A percentile compares a stretch with the other conserved stretches of the same genome.
These are phyloP conservation scores for Mycena citricolor DNA, from an alignment of 1,284 basidiomycete species.

Conservation along the genomic window DNA sequence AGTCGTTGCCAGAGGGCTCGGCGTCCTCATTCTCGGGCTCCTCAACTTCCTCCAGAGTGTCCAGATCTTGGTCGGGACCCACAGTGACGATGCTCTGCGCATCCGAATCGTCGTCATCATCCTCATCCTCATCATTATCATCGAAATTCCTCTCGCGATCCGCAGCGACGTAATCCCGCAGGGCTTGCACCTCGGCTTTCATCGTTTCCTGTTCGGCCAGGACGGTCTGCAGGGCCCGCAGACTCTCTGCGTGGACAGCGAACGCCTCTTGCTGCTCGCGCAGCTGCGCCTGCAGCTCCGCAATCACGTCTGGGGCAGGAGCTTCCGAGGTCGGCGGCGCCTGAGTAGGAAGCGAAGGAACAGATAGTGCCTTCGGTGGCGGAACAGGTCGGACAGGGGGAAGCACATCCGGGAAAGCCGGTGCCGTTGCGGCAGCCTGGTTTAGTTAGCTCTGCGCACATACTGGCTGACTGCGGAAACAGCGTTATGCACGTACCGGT, in stretches of 20 bases:
- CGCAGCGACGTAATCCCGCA: conserved; percentile 52
- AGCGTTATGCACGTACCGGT: conserved; percentile 49
- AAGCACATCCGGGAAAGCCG: conserved; percentile 58
- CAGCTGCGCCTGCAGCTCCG: conserved; percentile 79
- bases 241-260: conserved; percentile 80
- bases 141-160: conserved; percentile 9
- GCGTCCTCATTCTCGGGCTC: conserved; percentile 19
- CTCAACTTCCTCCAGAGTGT: conserved; percentile 13
- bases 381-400: conserved; percentile 53
- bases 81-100: conserved; percentile 17
- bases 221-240: conserved; percentile 78
- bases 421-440: conserved; percentile 42
- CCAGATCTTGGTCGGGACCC: conserved; percentile 6
- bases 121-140: not conserved
- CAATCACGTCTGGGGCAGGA: conserved; percentile 39
- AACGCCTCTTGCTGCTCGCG: conserved; percentile 84
- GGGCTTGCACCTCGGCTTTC: conserved; percentile 73
- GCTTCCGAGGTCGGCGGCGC: conserved; percentile 17
- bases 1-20: conserved; percentile 27
- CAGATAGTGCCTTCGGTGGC: conserved; percentile 9
- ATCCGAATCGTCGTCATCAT: conserved; percentile 18
- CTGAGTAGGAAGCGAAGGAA: conserved; percentile 15
- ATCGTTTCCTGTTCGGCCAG: conserved; percentile 87
- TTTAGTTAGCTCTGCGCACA: conserved; percentile 1
- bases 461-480: conserved; percentile 9